These are phyloP conservation scores for Tetrahymena malaccensis DNA, from an alignment of 73 alveolate genomes.

Conservation along the genomic window DNA sequence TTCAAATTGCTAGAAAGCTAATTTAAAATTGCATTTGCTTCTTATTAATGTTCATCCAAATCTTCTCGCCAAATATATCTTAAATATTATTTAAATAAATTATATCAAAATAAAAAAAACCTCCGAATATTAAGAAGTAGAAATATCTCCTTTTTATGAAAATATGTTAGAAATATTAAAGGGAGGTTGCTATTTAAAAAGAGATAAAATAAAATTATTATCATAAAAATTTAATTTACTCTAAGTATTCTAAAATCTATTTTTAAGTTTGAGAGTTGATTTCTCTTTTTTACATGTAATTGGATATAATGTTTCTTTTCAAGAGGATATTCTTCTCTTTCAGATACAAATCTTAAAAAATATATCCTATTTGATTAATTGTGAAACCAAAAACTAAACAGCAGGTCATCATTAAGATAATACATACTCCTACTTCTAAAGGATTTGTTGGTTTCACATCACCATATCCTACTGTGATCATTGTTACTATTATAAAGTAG, in stretches of 20 bases:
- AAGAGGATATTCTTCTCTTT: constrained; percentile 8
- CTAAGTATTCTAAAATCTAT: constrained; percentile 15
- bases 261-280: constrained; percentile 5
- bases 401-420: constrained; percentile 21
- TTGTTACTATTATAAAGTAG: constrained; percentile 19
- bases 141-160: too few relatives aligned
- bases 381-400: constrained; percentile 13
- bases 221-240: not conserved
- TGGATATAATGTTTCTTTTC: not conserved
- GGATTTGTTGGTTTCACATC: constrained; percentile 16
- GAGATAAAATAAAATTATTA: too few relatives aligned
- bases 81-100: not conserved
- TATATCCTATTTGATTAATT: constrained; percentile 11
- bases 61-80: constrained; percentile 23
- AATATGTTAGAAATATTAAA: too few relatives aligned
- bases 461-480: constrained; percentile 36
- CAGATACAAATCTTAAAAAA: not conserved
- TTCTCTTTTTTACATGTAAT: constrained; percentile 23
- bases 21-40: constrained; percentile 1
- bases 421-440: constrained; percentile 5
- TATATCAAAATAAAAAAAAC: too few relatives aligned
- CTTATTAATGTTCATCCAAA: not conserved
- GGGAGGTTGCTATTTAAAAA: too few relatives aligned
- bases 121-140: too few relatives aligned
- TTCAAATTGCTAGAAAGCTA: constrained; percentile 16